phyloP scores from a whole-genome alignment of 768 basidiomycete genomes.

The Lepiota brunneoincarnata region DNA sequence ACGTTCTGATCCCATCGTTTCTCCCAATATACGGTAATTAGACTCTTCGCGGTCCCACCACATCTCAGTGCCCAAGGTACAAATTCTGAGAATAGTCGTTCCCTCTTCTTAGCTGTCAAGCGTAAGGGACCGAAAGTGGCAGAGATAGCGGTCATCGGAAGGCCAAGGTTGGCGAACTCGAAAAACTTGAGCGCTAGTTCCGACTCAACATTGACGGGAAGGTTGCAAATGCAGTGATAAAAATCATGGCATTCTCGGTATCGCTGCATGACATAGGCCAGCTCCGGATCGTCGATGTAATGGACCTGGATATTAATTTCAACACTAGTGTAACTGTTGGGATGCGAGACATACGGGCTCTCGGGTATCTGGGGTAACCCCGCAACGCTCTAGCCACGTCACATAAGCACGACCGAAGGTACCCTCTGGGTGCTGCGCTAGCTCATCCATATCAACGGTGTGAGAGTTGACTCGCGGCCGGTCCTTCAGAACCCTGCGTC shows the following conservation, averaged over 20 bases:
- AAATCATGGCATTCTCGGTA: slow-evolving; percentile 99
- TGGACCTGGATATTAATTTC: slow-evolving; percentile 59
- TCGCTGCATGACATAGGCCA: slow-evolving; percentile 97
- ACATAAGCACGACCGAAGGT: slow-evolving; percentile 86
- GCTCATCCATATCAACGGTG: slow-evolving; percentile 68
- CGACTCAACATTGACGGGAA: slow-evolving; percentile 87
- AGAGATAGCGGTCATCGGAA: slow-evolving; percentile 85
- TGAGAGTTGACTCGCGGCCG: slow-evolving; percentile 77
- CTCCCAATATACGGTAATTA: slow-evolving; percentile 96
- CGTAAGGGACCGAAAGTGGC: slow-evolving; percentile 78
- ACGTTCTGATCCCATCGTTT: slow-evolving; percentile 85
- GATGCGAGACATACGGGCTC: slow-evolving; percentile 59
- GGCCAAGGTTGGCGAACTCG: slow-evolving; percentile 87
- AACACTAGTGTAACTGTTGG: slow-evolving; percentile 5
- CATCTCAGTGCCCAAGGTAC: slow-evolving; percentile 91
- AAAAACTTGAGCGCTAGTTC: slow-evolving; percentile 95
- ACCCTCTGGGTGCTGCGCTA: slow-evolving; percentile 69
- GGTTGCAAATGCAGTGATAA: slow-evolving; percentile 86
- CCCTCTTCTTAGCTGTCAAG: slow-evolving; percentile 53
- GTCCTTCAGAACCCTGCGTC: slow-evolving; percentile 78
- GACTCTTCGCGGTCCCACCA: slow-evolving; percentile 67
- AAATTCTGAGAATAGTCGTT: slow-evolving; percentile 71
- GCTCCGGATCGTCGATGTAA: slow-evolving; percentile 91
- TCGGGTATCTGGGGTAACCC: slow-evolving; percentile 91
- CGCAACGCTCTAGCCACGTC: slow-evolving; percentile 85